Evolutionary conservation across 768 basidiomycete species (phyloP).

Genomic region (Galerina marginata): DNA sequence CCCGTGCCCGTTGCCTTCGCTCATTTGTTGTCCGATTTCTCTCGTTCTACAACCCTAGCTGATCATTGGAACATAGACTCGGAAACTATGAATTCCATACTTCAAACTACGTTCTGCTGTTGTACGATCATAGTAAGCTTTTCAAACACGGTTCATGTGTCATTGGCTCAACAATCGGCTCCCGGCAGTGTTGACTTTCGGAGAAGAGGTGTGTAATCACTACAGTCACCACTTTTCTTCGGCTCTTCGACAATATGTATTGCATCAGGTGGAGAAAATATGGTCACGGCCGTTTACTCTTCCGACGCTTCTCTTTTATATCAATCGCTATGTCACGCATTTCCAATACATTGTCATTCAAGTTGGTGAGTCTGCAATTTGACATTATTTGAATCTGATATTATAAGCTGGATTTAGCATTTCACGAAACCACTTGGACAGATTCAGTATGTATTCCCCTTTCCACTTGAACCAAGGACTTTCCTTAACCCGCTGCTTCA

Average conservation of each 20-base stretch:
- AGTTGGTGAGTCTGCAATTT: conserved; percentile 21
- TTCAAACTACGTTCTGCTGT: conserved; percentile 28
- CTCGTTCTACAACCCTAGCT: neutral
- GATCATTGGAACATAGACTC: conserved; percentile 6
- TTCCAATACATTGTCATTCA: conserved; percentile 29
- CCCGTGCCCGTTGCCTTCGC: conserved; percentile 26
- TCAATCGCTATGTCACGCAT: conserved; percentile 30
- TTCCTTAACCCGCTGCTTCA: neutral
- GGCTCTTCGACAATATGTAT: neutral
- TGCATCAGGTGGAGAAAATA: conserved; percentile 25
- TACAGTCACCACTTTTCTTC: neutral
- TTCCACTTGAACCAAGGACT: neutral
- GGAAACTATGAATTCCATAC: conserved; percentile 30
- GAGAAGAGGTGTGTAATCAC: conserved; percentile 19
- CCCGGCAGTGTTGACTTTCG: conserved; percentile 25
- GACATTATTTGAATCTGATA: too few relatives aligned
- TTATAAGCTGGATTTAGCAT: conserved; percentile 11
- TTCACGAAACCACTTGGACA: conserved; percentile 28
- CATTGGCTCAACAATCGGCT: neutral
- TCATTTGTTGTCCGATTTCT: conserved; percentile 18
- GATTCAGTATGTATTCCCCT: conserved; percentile 19
- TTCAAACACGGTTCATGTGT: neutral
- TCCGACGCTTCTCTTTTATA: conserved; percentile 24
- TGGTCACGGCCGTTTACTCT: conserved; percentile 26
- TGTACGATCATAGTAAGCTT: conserved; percentile 27